Base-by-base conservation (phyloP, 108 stramenopile genomes). In the Chaetoceros muelleri region DNA sequence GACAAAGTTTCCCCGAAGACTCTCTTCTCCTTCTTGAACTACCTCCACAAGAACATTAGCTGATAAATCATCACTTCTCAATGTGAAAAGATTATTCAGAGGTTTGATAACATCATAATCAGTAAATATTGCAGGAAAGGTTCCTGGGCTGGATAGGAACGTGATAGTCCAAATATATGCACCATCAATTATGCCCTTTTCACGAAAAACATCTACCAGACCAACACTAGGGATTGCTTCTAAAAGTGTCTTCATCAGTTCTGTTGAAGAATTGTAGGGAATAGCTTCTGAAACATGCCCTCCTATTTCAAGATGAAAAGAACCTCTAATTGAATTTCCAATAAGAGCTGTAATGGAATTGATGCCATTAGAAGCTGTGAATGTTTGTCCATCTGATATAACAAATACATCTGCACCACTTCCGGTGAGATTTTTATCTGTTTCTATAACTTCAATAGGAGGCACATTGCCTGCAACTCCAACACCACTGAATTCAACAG, bases 131-230 rank as follows among this genome's bases (percentile, higher is more conserved):
- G 73, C 64, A 20, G 91, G 91, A 65, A 83, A 87, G 28, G 79
- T 67, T n/a, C 88, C 85, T 19, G 87, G 89, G 52, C 79, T 84
- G n/a, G 69, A 67, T n/a, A 58, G 25, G 54, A 90, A 94, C 10
- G 81, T 85, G n/a, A 94, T 64, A 13, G 61, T 57, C 92, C 92
- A 94, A 23, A 73, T 56, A 67, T 85, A 94, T 26, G 78, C 85
- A 24, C 72, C 65, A 30, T 77, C 69, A 19, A 73, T 73, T 20
- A 71, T 61, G 1, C 89, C 82, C 0, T 78, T 83, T 2, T 46
- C 51, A 30, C 79, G 72, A 27, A 19, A 25, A 16, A 94, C 89
- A 46, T 67, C 56, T 1, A 94, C 92, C 8, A 52, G 52, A 30
- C 85, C 92, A 0, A 94, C 61, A 63, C 87, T 89, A 26, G 84